Evolutionary conservation across 192 early-diverging fungal species (phyloP), one percentile per base, ranked within the genome.

Genomic region (Glomus cerebriforme): DNA sequence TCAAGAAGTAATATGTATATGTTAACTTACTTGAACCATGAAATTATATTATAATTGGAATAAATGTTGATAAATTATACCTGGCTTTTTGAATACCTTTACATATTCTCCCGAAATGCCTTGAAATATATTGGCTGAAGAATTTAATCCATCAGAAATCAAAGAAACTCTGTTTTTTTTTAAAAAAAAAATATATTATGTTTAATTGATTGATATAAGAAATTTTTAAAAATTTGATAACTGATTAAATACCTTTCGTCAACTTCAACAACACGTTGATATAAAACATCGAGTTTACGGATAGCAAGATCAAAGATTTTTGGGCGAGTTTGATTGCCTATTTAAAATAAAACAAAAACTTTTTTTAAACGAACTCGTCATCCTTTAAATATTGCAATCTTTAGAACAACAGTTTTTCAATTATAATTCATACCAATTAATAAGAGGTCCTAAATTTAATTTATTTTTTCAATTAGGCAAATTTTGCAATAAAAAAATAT

Each of bases 241-340:
- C 1, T 8, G 32, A 35, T 13, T 17, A 17, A 35, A 45, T 82
- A 92, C 89, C 96, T 87, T 81, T 98, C 98, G 73, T 97, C 92
- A 8, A 98, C 84, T 82, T 97, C 94, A 4, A 95, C 81, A 12
- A 93, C 92, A 7, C 81, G 63, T 74, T 94, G 86, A 80, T 96
- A 95, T 45, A 99, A 86, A 7, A 96, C 95, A 63, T 94, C 96
- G 3, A 95, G 96, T 59, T 90, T 92, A n/a, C 80, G 77, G 67
- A 98, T 95, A 2, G 93, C 86, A 43, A 99, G 86, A 77, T 97
- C 96, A 85, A 99, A 99, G 79, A 99, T 96, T 78, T 91, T 92
- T 22, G 96, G 96, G 26, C 98, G 87, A 17, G 96, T 87, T 85
- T 99, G 98, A 83, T 96, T 97, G 39, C 94, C 95, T 90, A 29